Evolutionary conservation across 768 basidiomycete genomes (phyloP).

Genomic region (Macrolepiota albuminosa): DNA sequence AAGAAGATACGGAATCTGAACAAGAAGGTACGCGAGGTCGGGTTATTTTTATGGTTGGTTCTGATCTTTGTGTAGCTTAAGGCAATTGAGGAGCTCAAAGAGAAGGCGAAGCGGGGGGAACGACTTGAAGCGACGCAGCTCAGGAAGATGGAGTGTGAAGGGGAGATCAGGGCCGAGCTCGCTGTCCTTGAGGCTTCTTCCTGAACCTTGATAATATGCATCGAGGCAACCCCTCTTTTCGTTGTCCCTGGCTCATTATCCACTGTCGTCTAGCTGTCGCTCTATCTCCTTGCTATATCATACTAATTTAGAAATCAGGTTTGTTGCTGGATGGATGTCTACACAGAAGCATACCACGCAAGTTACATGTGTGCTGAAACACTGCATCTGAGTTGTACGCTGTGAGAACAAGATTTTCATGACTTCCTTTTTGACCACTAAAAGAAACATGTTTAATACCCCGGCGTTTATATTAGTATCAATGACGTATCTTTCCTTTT

Average conservation of each 20-base stretch:
- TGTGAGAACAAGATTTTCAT: neutral
- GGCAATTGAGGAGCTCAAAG: slow-evolving; percentile 98
- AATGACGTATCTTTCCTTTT: neutral
- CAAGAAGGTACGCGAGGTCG: slow-evolving; percentile 71
- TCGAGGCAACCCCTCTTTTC: neutral
- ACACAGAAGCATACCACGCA: neutral
- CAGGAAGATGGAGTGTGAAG: slow-evolving; percentile 94
- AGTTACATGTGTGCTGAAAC: neutral
- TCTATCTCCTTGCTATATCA: neutral
- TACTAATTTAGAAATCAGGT: slow-evolving; percentile 5
- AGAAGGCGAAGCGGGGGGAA: slow-evolving; percentile 85
- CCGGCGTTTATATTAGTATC: neutral
- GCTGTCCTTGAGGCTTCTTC: slow-evolving; percentile 1
- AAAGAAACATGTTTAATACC: neutral
- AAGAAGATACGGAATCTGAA: slow-evolving; percentile 94
- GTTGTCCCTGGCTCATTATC: neutral
- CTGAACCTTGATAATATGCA: neutral
- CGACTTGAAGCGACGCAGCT: slow-evolving; percentile 91
- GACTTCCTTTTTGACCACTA: neutral
- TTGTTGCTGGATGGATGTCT: neutral
- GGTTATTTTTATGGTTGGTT: neutral
- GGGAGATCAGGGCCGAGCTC: slow-evolving; percentile 80
- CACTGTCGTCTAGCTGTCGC: slow-evolving; percentile 2
- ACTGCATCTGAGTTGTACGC: neutral
- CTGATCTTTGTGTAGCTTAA: slow-evolving; percentile 58